Percentiles rank a stretch among this genome's conserved stretches.
Conservation (phyloP, 2,329 filamentous ascomycete genomes). For the Paramyrothecium sp. region DNA sequence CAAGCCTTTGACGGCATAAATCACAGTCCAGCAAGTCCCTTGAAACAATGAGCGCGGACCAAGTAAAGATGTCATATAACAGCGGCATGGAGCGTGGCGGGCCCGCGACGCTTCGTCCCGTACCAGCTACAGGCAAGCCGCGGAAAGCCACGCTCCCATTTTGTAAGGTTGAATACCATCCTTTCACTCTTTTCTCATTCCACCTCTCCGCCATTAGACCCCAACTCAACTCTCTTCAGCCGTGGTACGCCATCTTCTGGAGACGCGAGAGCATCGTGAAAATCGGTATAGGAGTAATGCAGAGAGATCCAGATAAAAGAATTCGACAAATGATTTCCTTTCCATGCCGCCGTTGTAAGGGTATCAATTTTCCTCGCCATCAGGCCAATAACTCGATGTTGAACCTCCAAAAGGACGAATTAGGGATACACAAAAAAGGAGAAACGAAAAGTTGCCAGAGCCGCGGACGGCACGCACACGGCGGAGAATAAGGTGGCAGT, state of each 20-base stretch:
- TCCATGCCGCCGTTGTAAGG: constrained; percentile 24
- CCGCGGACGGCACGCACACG: constrained; percentile 7
- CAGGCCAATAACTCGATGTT: constrained; percentile 18
- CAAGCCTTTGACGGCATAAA: not conserved
- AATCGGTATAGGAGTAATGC: constrained; percentile 14
- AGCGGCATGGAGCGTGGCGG: not conserved
- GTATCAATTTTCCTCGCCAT: constrained; percentile 34
- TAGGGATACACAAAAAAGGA: constrained; percentile 19
- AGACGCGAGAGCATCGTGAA: not conserved
- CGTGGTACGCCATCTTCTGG: not conserved
- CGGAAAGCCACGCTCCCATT: not conserved
- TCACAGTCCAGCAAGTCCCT: not conserved
- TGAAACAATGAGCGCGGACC: not conserved
- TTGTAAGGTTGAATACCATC: not conserved
- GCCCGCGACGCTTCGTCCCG: not conserved
- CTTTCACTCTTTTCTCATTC: not conserved
- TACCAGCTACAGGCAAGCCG: not conserved
- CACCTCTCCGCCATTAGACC: not conserved
- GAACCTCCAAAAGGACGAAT: constrained; percentile 19
- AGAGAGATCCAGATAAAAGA: constrained; percentile 11
- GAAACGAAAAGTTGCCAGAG: constrained; percentile 6
- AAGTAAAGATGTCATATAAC: not conserved
- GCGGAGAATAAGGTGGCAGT: not conserved
- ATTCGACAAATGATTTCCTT: constrained; percentile 17
- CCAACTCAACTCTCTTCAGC: not conserved